Percentiles rank a stretch among this genome's conserved stretches.
Conservation (phyloP, 73 alveolate species). For the Tetrahymena elliotti region DNA sequence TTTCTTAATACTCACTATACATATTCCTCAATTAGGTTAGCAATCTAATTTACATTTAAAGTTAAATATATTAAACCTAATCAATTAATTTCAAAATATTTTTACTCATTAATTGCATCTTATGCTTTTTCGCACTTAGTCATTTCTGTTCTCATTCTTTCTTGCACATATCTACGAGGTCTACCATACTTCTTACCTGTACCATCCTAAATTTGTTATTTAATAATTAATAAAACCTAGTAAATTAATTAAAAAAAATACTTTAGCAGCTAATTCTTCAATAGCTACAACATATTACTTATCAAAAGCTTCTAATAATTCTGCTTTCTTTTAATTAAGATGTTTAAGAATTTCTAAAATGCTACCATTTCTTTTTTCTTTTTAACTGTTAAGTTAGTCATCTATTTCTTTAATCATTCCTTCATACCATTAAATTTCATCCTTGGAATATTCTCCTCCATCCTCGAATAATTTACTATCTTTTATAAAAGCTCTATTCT, state of each 20-base stretch:
- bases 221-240: not conserved
- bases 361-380: slow-evolving; percentile 13
- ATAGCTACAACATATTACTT: slow-evolving; percentile 24
- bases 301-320: slow-evolving; percentile 28
- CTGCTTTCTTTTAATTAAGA: slow-evolving; percentile 7
- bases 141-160: slow-evolving; percentile 42
- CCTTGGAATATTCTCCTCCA: slow-evolving; percentile 28
- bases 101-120: slow-evolving; percentile 11
- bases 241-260: not conserved
- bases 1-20: slow-evolving; percentile 10
- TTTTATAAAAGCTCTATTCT: slow-evolving; percentile 22
- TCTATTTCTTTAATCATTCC: slow-evolving; percentile 31
- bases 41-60: not conserved
- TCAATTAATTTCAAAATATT: not conserved
- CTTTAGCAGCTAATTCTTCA: slow-evolving; percentile 42
- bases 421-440: slow-evolving; percentile 40
- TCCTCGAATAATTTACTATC: slow-evolving; percentile 3
- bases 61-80: not conserved
- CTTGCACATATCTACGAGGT: slow-evolving; percentile 38
- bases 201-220: slow-evolving; percentile 2
- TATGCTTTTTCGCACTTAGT: slow-evolving; percentile 43
- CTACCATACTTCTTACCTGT: slow-evolving; percentile 44
- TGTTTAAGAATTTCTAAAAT: slow-evolving; percentile 20
- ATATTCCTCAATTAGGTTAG: not conserved
- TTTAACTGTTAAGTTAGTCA: not conserved